Evolutionary conservation across 192 early-diverging fungal species (phyloP), one percentile per base, ranked within the genome.

Genomic region (Dimargaris cristalligena): DNA sequence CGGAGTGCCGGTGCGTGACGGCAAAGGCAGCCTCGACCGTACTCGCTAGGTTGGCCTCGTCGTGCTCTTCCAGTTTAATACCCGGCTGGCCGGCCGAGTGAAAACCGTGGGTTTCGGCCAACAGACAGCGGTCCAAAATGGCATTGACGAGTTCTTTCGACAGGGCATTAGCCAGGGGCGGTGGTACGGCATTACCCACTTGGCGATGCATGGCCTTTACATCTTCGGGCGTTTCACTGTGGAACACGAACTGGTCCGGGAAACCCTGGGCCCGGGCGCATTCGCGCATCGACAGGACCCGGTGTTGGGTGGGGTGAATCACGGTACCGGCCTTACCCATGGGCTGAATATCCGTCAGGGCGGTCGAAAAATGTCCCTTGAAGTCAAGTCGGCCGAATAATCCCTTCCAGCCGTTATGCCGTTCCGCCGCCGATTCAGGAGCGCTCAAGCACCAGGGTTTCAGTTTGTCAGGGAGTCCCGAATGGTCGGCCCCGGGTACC

Each of bases 141-240:
- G 78, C 78, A 18, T 76, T 63, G 18, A 69, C 52, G 22, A 86
- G 67, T 59, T 73, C 61, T 26, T 63, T 60, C 51, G 74, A 76
- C 11, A 86, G 58, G 13, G 84, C 80, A 45, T 62, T 66, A 0
- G 84, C 80, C 56, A 86, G 66, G 1, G 78, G 81, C 26, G 76
- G 75, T 18, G 84, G 84, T 16, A 86, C 82, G 2, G 84, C 84
- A 58, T 86, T 86, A 20, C 84, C 84, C 11, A 86, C 65, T 58
- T 86, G 84, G 2, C 73, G 70, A 54, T 82, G 72, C 74, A 77
- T 76, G 26, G 74, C 69, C 23, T 67, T 74, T 32, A 68, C 51
- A 29, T 65, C 64, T 38, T 67, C 64, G 8, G 59, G 59, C 33
- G 66, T 58, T 35, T 63, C 59, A 44, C 67, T 71, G 14, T 68